Evolutionary conservation across 1,139 yeast genomes (phyloP), one percentile per base, ranked within the genome.

Genomic region (Pichia sp.): DNA sequence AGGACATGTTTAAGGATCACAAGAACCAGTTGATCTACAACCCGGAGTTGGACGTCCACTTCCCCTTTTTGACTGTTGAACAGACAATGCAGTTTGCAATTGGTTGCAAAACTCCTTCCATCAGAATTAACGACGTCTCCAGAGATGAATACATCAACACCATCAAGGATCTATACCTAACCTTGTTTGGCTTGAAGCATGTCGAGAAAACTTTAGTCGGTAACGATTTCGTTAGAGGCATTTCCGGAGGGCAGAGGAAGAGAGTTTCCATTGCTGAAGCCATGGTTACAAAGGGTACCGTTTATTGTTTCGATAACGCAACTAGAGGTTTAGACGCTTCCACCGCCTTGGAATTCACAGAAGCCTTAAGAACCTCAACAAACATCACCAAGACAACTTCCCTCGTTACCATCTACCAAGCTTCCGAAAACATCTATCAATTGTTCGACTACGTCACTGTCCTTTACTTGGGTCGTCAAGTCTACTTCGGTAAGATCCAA

Each of bases 181-280:
- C 83, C 0, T 70, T 76, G 31, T 80, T 79, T 60, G 86, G 86
- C 30, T 66, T 76, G 55, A 68, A 73, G 31, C 77, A 75, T 58
- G 71, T 88, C 17, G 75, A 78, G 58, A 76, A 83, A 66, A 84
- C 91, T 36, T 77, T 79, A 61, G 91, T 85, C 40, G 92, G 92
- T 55, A 78, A 81, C 65, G 89, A 85, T 64, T 80, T 77, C 55
- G 79, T 86, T 48, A 78, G 91, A 63, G 93, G 93, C 69, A 87
- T 86, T 42, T 84, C 91, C 45, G 93, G 93, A 64, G 93, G 93
- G 72, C 91, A 86, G 72, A 77, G 92, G 61, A 86, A 86, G 69
- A 83, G 93, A 70, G 92, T 86, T 30, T 84, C 91, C 3, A 84
- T 86, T 63, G 88, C 88, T 16, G 89, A 84, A 65, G 83, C 80